These are phyloP conservation scores for Trichoderma sp. DNA, from an alignment of 2,329 filamentous ascomycete species.

Conservation along the genomic window DNA sequence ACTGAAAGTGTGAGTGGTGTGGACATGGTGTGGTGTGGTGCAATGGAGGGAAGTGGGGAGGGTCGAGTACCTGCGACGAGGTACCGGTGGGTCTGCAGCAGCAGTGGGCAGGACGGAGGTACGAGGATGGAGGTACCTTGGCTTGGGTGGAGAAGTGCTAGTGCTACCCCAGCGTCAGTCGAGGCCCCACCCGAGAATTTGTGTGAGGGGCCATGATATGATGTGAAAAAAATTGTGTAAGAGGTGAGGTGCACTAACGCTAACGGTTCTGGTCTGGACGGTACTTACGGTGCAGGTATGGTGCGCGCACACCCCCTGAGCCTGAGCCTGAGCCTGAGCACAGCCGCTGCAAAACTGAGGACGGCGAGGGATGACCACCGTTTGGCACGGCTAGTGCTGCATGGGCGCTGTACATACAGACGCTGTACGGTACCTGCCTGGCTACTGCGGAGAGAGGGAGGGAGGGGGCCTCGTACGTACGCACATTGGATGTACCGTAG, in stretches of 20 bases:
- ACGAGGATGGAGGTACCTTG: not conserved
- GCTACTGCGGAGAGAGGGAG: slow-evolving; percentile 30
- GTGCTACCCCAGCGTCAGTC: not conserved
- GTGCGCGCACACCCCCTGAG: not conserved
- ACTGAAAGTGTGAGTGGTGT: slow-evolving; percentile 2
- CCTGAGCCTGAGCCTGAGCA: not conserved
- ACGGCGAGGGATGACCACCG: slow-evolving; percentile 20
- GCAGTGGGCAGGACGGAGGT: not conserved
- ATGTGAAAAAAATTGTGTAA: not conserved
- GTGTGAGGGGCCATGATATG: not conserved
- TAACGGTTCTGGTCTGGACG: not conserved
- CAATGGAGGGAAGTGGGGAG: slow-evolving; percentile 21
- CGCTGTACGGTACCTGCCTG: slow-evolving; percentile 31
- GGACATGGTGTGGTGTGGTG: slow-evolving; percentile 14
- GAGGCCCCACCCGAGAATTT: not conserved
- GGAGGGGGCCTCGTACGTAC: slow-evolving; percentile 24
- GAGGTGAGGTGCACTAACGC: not conserved
- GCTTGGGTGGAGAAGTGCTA: not conserved
- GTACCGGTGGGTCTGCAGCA: not conserved
- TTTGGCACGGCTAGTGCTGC: slow-evolving; percentile 6
- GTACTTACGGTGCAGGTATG: not conserved
- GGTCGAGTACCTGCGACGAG: slow-evolving; percentile 5
- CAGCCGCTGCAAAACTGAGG: not conserved
- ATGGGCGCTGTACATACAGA: slow-evolving; percentile 27
- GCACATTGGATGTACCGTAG: not conserved